Conservation (phyloP, 805 yeast species). For the Candida adriatica region DNA sequence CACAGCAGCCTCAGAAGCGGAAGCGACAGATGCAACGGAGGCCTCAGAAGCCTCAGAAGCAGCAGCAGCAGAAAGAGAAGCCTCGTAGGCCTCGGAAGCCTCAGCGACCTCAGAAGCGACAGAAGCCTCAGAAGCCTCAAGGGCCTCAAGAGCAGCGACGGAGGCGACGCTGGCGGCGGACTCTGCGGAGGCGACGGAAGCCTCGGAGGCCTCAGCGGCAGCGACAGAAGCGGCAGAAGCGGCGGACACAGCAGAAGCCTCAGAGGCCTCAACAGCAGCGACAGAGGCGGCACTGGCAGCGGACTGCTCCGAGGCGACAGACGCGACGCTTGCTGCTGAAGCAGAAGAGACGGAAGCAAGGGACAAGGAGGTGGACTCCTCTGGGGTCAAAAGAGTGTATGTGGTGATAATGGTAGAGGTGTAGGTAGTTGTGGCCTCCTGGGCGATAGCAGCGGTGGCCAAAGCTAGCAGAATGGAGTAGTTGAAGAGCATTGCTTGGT, state of each 20-base stretch:
- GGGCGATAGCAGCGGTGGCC: conserved; percentile 27
- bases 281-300: conserved; percentile 7
- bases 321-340: conserved; percentile 14
- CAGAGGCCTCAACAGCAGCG: conserved; percentile 16
- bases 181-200: conserved; percentile 8
- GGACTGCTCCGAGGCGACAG: conserved; percentile 8
- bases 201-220: conserved; percentile 12
- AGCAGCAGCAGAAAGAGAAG: conserved; percentile 8
- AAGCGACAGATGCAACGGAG: conserved; percentile 2
- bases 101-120: conserved; percentile 10
- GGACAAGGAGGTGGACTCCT: conserved; percentile 20
- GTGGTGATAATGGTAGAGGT: conserved; percentile 34
- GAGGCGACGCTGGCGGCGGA: conserved; percentile 7
- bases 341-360: conserved; percentile 5
- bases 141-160: conserved; percentile 11
- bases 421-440: conserved; percentile 28
- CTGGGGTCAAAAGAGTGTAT: conserved; percentile 23
- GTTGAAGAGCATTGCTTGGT: conserved; percentile 19
- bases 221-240: conserved; percentile 12
- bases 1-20: conserved; percentile 16
- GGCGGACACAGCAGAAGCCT: conserved; percentile 18
- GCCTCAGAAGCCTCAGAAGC: conserved; percentile 12
- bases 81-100: conserved; percentile 9
- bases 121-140: conserved; percentile 16
- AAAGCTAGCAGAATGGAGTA: conserved; percentile 18